Evolutionary conservation across 176 grass and related monocot genomes (phyloP).

Genomic region (Olyra latifolia): DNA sequence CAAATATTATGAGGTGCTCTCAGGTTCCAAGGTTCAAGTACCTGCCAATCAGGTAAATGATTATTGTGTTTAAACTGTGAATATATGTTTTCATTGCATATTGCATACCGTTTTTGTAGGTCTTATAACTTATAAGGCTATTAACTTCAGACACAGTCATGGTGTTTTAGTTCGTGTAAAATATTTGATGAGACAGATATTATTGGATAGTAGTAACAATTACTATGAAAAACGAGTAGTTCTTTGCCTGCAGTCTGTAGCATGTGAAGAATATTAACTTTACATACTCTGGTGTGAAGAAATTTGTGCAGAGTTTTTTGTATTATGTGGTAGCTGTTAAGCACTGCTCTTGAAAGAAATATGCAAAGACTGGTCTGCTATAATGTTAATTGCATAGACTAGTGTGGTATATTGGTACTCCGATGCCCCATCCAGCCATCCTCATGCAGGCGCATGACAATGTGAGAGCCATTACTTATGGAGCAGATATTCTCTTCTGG

Average conservation of each 20-base stretch:
- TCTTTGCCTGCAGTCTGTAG: not conserved
- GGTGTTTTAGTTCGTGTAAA: not conserved
- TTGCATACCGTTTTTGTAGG: not conserved
- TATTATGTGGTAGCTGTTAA: not conserved
- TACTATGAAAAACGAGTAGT: not conserved
- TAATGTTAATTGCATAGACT: not conserved
- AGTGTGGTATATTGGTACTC: not conserved
- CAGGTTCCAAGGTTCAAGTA: conserved; percentile 98
- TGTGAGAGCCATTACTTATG: not conserved
- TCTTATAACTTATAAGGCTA: not conserved
- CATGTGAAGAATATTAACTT: not conserved
- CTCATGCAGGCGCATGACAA: not conserved
- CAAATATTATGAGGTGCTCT: conserved; percentile 98
- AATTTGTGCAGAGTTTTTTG: not conserved
- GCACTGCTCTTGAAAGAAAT: not conserved
- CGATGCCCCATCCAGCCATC: not conserved
- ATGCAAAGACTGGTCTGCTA: conserved; percentile 1
- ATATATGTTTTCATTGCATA: not conserved
- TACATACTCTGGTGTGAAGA: not conserved
- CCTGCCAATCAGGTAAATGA: conserved; percentile 88
- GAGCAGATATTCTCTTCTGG: not conserved
- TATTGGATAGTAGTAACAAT: not conserved
- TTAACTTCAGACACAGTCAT: not conserved
- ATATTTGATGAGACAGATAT: conserved; percentile 11
- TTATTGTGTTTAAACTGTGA: conserved; percentile 22